phyloP scores from a whole-genome alignment of 2,329 filamentous ascomycete genomes.

The Talaromyces sp. region DNA sequence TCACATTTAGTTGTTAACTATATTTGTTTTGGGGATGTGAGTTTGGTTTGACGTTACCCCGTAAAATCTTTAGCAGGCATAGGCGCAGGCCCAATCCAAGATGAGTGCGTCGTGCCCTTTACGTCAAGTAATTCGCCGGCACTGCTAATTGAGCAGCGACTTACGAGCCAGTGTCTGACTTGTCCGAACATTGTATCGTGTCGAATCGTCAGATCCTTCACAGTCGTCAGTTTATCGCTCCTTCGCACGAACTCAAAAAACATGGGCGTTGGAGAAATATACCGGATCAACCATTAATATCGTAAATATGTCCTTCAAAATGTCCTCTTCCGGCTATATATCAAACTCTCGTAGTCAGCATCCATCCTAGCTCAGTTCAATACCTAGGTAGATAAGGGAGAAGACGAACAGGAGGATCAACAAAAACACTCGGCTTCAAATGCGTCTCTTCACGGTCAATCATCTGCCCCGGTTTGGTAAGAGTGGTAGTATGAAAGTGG shows the following conservation, averaged over 20 bases:
- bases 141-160: constrained; percentile 7
- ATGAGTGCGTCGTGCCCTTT: constrained; percentile 2
- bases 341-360: neutral
- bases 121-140: constrained; percentile 13
- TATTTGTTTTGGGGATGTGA: no score
- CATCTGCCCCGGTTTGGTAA: constrained; percentile 17
- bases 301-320: neutral
- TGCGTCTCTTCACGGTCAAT: constrained; percentile 19
- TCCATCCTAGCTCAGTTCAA: neutral
- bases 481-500: constrained; percentile 4
- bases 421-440: constrained; percentile 15
- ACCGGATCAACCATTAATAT: constrained; percentile 18
- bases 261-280: neutral
- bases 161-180: constrained; percentile 22
- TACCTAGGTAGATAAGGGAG: neutral
- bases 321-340: neutral
- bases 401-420: constrained; percentile 19
- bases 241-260: neutral
- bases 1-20: no score
- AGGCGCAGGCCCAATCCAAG: constrained; percentile 21
- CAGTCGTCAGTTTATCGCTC: neutral
- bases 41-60: constrained; percentile 7
- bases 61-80: constrained; percentile 14
- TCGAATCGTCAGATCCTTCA: constrained; percentile 20
- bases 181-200: constrained; percentile 21